Evolutionary conservation across 208 protist species (phyloP), one percentile per base, ranked within the genome.

Genomic region (Borovskyia barvae): DNA sequence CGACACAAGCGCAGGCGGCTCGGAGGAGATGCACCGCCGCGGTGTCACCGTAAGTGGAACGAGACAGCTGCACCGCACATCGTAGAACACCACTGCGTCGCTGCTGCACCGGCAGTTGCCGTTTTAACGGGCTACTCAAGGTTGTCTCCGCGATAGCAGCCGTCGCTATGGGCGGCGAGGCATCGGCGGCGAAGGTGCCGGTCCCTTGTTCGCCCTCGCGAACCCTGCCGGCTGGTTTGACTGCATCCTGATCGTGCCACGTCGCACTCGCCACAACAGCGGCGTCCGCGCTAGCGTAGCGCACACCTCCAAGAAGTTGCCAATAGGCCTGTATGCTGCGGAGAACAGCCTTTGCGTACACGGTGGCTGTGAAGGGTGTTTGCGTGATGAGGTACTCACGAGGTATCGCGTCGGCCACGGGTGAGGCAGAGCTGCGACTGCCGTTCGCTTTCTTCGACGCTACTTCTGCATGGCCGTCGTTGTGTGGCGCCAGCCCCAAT

Each of bases 281-380:
- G 5, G 53, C 19, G 39, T 70, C 58, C 19, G 43, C 37, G 5
- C 42, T 28, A 28, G 49, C 71, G 64, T 72, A 77, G 39, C 71
- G 71, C 33, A 77, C 64, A 7, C 71, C 71, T 20, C 71, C 71
- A 15, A 70, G 43, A 33, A 63, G 47, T 28, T 55, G 41, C 54
- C 63, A 54, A 30, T 57, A 58, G 17, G 50, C 69, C 28, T 53
- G 69, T 3, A 68, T 19, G 24, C 30, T 26, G 50, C 45, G 30
- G 35, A 75, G 26, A 3, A 63, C 55, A 5, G 62, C 61, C 12
- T 36, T 56, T 26, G 63, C 63, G 33, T 70, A 70, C 6, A 45
- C 5, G 32, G 33, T 25, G 2, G 63, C 63, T 11, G 54, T 63
- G 45, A 4, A 19, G 8, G 43, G 39, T 19, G 63, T 62, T 41